Conservation (phyloP, 2,329 filamentous ascomycete genomes). For the Ascochyta pisi region DNA sequence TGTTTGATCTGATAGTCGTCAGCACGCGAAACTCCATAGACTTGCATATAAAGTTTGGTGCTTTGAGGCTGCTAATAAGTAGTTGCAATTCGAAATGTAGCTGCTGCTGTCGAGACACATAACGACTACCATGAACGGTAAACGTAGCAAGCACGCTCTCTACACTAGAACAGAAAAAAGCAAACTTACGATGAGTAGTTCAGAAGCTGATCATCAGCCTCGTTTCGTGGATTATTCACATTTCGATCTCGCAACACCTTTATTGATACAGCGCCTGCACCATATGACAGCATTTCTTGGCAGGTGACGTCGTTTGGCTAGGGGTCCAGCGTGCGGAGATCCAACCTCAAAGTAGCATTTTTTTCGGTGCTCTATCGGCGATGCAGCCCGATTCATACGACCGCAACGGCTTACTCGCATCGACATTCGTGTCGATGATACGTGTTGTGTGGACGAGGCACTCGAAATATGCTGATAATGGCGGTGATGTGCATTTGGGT, state of each 20-base stretch:
- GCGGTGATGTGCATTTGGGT: neutral
- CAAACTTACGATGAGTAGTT: neutral
- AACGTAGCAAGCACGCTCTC: neutral
- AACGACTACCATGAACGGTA: neutral
- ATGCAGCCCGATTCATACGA: conserved; percentile 16
- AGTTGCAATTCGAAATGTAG: neutral
- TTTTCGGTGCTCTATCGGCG: conserved; percentile 24
- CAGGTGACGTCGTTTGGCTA: conserved; percentile 31
- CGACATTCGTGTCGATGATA: conserved; percentile 5
- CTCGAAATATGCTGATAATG: neutral
- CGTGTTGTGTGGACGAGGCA: conserved; percentile 1
- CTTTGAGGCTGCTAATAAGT: neutral
- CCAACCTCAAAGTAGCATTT: conserved; percentile 13
- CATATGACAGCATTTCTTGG: conserved; percentile 37
- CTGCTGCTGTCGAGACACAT: neutral
- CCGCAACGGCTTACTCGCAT: conserved; percentile 4
- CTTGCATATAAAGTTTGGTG: neutral
- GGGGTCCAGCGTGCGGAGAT: conserved; percentile 25
- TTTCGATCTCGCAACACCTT: conserved; percentile 12
- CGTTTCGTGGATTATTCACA: neutral
- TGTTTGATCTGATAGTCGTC: neutral
- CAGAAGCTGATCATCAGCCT: conserved; percentile 2
- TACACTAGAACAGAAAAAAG: neutral
- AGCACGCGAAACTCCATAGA: neutral
- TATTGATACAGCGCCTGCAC: conserved; percentile 17